These are phyloP conservation scores for Phytophthora litchii DNA, from an alignment of 352 stramenopile species.

Conservation along the genomic window DNA sequence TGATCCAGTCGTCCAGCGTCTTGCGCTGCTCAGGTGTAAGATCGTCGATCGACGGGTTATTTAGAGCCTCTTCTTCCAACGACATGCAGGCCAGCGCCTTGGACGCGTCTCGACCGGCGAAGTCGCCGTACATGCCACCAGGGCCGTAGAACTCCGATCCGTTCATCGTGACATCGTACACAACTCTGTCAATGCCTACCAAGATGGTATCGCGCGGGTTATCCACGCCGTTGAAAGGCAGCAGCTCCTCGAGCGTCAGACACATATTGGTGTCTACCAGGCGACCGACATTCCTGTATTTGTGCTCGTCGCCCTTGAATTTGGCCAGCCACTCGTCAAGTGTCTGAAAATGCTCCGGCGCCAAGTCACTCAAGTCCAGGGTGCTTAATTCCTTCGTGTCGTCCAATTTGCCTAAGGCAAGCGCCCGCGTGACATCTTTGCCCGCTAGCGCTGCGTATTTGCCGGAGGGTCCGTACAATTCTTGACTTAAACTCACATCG, in stretches of 20 bases:
- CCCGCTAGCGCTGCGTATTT: constrained; percentile 89
- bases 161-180: constrained; percentile 95
- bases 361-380: constrained; percentile 56
- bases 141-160: constrained; percentile 92
- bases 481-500: constrained; percentile 87
- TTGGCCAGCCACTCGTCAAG: constrained; percentile 85
- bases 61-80: constrained; percentile 89
- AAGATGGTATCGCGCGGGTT: constrained; percentile 83
- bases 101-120: constrained; percentile 94
- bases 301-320: constrained; percentile 82
- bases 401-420: constrained; percentile 89
- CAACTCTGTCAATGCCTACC: constrained; percentile 83
- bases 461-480: constrained; percentile 92
- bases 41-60: constrained; percentile 80
- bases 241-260: constrained; percentile 70
- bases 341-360: constrained; percentile 22
- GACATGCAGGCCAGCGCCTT: constrained; percentile 95
- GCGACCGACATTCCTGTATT: constrained; percentile 91
- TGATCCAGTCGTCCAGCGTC: constrained; percentile 93
- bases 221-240: constrained; percentile 69
- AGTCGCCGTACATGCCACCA: constrained; percentile 90
- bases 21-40: constrained; percentile 87
- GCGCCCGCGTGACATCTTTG: constrained; percentile 88
- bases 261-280: constrained; percentile 61
- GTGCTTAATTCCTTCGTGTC: constrained; percentile 61